These are phyloP conservation scores for Lepidopterella palustris DNA, from an alignment of 495 filamentous ascomycete species.

Conservation along the genomic window DNA sequence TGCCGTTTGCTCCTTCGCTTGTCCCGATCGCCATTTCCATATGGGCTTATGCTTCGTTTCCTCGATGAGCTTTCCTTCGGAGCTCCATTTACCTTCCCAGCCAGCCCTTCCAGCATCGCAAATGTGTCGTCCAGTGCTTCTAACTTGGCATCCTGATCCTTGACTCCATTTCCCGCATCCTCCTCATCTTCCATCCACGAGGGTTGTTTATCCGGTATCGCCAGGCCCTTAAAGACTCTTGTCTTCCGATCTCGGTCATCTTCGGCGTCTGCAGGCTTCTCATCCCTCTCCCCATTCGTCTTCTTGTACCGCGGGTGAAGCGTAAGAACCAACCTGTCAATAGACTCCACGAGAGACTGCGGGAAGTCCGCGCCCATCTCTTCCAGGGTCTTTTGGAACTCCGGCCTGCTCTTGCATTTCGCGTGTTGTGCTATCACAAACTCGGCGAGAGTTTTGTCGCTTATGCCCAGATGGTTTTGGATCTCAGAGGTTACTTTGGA, in stretches of 20 bases:
- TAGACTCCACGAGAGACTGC: slow-evolving; percentile 78
- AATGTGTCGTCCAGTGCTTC: slow-evolving; percentile 90
- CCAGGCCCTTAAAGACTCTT: slow-evolving; percentile 79
- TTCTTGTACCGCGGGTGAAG: slow-evolving; percentile 83
- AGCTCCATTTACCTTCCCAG: slow-evolving; percentile 52
- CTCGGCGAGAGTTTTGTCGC: slow-evolving; percentile 89
- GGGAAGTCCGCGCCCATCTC: slow-evolving; percentile 83
- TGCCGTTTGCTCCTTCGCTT: slow-evolving; percentile 43
- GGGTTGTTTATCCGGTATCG: slow-evolving; percentile 74
- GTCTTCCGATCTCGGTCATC: slow-evolving; percentile 52
- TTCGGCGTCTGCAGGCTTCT: slow-evolving; percentile 31
- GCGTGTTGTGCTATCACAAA: slow-evolving; percentile 87
- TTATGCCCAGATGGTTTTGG: slow-evolving; percentile 87
- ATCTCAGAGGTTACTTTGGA: slow-evolving; percentile 92
- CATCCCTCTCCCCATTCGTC: slow-evolving; percentile 44
- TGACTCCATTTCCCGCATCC: slow-evolving; percentile 30
- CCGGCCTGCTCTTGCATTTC: slow-evolving; percentile 58
- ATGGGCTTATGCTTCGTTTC: slow-evolving; percentile 70
- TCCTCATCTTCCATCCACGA: slow-evolving; percentile 49
- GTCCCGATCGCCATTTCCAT: slow-evolving; percentile 51
- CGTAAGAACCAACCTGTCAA: slow-evolving; percentile 78
- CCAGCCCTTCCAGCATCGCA: slow-evolving; percentile 79
- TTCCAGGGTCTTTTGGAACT: slow-evolving; percentile 66
- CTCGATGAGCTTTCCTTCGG: slow-evolving; percentile 41
- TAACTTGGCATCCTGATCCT: slow-evolving; percentile 35